Evolutionary conservation across 1,284 basidiomycete genomes (phyloP).

Genomic region (Fistulina hepatica): DNA sequence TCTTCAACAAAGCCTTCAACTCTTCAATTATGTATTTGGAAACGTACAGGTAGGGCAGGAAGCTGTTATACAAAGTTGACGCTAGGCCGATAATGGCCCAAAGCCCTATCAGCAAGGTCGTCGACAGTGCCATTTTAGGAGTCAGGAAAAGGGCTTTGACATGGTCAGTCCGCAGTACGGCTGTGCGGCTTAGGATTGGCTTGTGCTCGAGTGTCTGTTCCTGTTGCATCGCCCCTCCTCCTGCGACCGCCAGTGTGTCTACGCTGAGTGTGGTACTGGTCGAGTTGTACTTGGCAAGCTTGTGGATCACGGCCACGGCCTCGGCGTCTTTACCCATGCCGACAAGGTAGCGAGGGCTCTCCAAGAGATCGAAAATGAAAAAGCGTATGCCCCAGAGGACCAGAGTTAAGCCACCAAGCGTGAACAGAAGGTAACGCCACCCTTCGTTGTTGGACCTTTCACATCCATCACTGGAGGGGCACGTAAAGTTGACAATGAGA

Average conservation of each 20-base stretch:
- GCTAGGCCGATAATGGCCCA: constrained; percentile 69
- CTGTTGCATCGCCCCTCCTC: constrained; percentile 17
- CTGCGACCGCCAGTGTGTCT: constrained; percentile 28
- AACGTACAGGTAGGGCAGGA: constrained; percentile 54
- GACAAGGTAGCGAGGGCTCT: constrained; percentile 52
- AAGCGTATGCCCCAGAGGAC: constrained; percentile 59
- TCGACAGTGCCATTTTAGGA: constrained; percentile 49
- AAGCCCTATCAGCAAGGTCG: constrained; percentile 43
- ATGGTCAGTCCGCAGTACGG: constrained; percentile 36
- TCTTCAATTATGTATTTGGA: constrained; percentile 8
- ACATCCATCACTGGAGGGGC: constrained; percentile 24
- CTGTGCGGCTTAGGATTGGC: constrained; percentile 30
- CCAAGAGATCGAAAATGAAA: constrained; percentile 62
- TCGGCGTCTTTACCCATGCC: constrained; percentile 46
- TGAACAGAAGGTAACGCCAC: constrained; percentile 66
- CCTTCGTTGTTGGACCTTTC: constrained; percentile 38
- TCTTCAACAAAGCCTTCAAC: background rate
- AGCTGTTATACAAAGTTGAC: constrained; percentile 57
- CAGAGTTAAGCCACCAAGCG: constrained; percentile 58
- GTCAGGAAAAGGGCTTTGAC: constrained; percentile 54
- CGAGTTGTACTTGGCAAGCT: constrained; percentile 62
- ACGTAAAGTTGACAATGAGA: constrained; percentile 51
- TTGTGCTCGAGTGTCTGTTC: constrained; percentile 22
- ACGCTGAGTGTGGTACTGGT: constrained; percentile 33
- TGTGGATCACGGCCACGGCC: constrained; percentile 61